Evolutionary conservation across 192 early-diverging fungal genomes (phyloP).

Genomic region (Mortierella hygrophila): DNA sequence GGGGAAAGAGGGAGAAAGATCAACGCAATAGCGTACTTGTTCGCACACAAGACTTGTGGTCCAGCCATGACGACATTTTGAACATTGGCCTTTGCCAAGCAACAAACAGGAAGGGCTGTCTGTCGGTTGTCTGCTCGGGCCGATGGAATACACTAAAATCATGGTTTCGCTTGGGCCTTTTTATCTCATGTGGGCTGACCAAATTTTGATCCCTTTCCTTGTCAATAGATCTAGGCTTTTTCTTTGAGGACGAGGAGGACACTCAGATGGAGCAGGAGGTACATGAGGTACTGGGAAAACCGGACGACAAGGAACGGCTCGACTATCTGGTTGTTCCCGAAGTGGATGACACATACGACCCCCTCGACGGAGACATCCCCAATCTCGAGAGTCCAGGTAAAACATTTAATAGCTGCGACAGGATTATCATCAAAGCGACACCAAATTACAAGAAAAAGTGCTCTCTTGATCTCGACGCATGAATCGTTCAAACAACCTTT

Average conservation of each 20-base stretch:
- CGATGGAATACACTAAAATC: neutral
- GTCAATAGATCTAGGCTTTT: constrained; percentile 40
- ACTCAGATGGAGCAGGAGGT: constrained; percentile 34
- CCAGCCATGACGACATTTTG: neutral
- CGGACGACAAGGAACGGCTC: constrained; percentile 38
- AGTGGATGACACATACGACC: constrained; percentile 37
- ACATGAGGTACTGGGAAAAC: neutral
- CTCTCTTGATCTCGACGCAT: neutral
- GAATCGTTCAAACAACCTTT: neutral
- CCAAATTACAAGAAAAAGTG: neutral
- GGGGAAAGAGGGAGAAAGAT: neutral
- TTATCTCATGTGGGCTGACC: neutral
- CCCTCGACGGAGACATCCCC: constrained; percentile 35
- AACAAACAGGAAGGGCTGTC: neutral
- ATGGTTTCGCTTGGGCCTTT: neutral
- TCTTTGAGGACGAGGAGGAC: constrained; percentile 51
- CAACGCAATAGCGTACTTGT: neutral
- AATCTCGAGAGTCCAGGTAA: constrained; percentile 36
- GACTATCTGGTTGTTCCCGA: constrained; percentile 29
- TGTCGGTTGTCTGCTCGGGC: neutral
- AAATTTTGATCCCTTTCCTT: neutral
- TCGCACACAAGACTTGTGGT: neutral
- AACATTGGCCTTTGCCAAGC: neutral
- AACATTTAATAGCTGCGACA: neutral
- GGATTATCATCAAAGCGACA: neutral